Conservation (phyloP, 1,284 basidiomycete genomes). For the Calocybe gambosa region DNA sequence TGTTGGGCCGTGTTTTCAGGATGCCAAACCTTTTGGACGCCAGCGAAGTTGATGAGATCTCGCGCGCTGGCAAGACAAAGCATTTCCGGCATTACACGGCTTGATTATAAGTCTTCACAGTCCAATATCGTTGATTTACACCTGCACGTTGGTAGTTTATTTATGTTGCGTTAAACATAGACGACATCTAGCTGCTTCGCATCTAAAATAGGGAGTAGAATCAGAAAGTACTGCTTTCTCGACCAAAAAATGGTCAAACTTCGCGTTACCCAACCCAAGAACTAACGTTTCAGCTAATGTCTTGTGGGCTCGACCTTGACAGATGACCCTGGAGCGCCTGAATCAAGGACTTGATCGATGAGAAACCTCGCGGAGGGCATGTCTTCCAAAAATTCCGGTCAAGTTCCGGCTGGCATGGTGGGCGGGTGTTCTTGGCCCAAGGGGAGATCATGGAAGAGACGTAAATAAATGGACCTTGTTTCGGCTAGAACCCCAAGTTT, state of each 20-base stretch:
- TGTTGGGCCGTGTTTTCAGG: constrained; percentile 34
- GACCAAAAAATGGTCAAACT: no score
- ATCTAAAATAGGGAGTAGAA: no score
- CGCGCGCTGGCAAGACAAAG: constrained; percentile 35
- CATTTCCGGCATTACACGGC: constrained; percentile 37
- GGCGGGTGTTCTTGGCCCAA: neutral
- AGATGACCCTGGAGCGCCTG: neutral
- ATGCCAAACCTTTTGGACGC: constrained; percentile 30
- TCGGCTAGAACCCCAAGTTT: neutral
- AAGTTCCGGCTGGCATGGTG: constrained; percentile 8
- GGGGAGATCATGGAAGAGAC: neutral
- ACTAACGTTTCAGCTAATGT: constrained; percentile 1
- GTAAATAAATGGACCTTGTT: neutral
- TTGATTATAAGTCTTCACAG: constrained; percentile 8
- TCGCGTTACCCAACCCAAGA: no score
- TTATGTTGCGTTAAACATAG: no score
- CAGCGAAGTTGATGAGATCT: constrained; percentile 44
- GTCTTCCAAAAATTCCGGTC: constrained; percentile 1
- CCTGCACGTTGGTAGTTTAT: no score
- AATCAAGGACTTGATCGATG: neutral
- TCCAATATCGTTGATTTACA: no score
- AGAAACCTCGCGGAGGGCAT: neutral
- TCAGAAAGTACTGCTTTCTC: no score
- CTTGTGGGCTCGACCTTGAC: neutral
- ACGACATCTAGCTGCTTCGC: no score